Base-by-base conservation (phyloP, 148 eudicot genomes). In the Nepenthes mirabilis region DNA sequence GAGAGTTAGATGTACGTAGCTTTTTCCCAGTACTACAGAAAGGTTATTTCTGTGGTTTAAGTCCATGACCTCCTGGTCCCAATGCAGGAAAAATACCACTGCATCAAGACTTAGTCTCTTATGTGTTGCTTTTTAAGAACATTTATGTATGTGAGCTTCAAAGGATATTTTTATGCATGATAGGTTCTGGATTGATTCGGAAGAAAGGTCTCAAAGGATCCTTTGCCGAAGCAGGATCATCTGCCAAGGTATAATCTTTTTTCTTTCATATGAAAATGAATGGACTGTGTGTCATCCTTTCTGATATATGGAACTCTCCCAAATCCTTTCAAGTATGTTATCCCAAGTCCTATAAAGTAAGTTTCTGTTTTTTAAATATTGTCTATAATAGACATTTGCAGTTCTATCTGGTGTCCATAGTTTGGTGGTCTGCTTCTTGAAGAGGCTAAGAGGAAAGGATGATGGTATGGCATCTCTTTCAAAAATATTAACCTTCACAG, bases 181-280 rank as follows among this genome's bases (percentile, higher is more conserved):
- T 74, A 91, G 98, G 88, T 53, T 70, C 90, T 47, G 98, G 98
- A 68, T 72, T 88, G 80, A 34, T 83, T 58, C 80, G 61, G 75
- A 85, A 71, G 79, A 79, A 82, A 67, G 98, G 96, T 12, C 82
- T 91, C 34, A 88, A 83, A 74, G 98, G 94, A 47, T 88, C 98
- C 37, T 85, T 91, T 23, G 78, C 66, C 43, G 95, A 85, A 33
- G 94, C 98, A 9, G 88, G 81, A 56, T 59, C 88, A 64, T 78
- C 83, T 50, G 98, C 96, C 65, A 91, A 82, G 96, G 98, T 81
- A 67, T 58, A 65, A 11, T 58, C 37, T 23, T 54, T 58, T 1
- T 1, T 64, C 14, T 49, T 49, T 49, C 12, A 49, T 10, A 2
- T 49, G 52, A 5, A 11, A 45, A 6, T 45, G 48, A 11, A 5